Evolutionary conservation across 306 rosid species (phyloP), one percentile per base, ranked within the genome.

Genomic region (Canavalia gladiata): DNA sequence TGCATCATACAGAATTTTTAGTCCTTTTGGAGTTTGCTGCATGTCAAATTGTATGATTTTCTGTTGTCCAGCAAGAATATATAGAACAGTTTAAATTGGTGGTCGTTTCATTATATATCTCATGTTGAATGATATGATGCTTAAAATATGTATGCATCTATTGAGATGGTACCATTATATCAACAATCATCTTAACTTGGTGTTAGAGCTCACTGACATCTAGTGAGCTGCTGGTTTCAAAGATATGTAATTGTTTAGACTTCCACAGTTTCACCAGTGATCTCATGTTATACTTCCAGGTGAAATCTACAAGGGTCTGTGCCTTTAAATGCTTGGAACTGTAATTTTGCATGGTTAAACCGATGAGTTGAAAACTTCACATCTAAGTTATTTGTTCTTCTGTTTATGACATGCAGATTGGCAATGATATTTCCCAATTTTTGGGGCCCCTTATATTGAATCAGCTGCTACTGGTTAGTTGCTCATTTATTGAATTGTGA

Each of bases 371-470:
- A 35, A 47, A 60, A 68, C 64, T 47, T 63, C 29, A 74, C 46
- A 51, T 49, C 8, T 84, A 64, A 66, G 87, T 43, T 47, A 3
- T 66, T 75, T 63, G 25, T 84, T 70, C 59, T 66, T 74, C 64
- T 75, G 73, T 77, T 73, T 77, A 34, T 77, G 34, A 83, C 62
- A 66, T 91, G 89, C 78, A 92, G 98, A 84, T 95, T 57, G 95
- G 92, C 86, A 91, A 95, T 84, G 98, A 95, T 84, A 59, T 87
- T 68, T 90, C 95, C 79, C 98, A 95, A 70, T 95, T 95, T 88
- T 56, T 78, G 60, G 98, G 98, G 50, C 98, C 98, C 8, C 89
- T 95, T 83, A 80, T 95, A 84, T 86, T 95, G 90, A 95, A 88
- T 78, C 81, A 76, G 50, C 97, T 95, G 60, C 92, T 95, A 47